A percentile compares a stretch with the other conserved stretches of the same genome.
phyloP scores from a whole-genome alignment of 495 filamentous ascomycete species.

The Xylaria longipes region DNA sequence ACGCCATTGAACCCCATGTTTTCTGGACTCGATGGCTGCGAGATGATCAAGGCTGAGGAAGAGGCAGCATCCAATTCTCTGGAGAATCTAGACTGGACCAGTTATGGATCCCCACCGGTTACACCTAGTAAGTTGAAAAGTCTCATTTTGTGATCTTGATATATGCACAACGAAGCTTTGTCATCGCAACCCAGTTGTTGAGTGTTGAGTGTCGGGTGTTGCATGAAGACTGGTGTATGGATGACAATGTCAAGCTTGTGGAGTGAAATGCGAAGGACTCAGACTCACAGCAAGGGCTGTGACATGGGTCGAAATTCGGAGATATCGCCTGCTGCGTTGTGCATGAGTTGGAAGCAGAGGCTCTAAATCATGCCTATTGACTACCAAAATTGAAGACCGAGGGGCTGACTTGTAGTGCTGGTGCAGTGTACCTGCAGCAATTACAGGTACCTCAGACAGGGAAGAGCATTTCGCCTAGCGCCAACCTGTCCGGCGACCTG shows the following conservation, averaged over 20 bases:
- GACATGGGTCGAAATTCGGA: not conserved
- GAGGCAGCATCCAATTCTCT: conserved; percentile 78
- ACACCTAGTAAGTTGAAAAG: conserved; percentile 81
- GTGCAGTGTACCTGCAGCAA: conserved; percentile 79
- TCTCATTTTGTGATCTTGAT: conserved; percentile 34
- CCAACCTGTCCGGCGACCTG: conserved; percentile 71
- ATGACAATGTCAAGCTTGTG: not conserved
- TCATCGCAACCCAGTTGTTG: not conserved
- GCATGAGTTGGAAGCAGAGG: not conserved
- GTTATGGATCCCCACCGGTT: conserved; percentile 81
- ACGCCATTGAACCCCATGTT: conserved; percentile 85
- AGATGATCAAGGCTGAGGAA: conserved; percentile 77
- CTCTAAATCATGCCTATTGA: not conserved
- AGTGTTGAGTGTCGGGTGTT: not conserved
- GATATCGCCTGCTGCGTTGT: conserved; percentile 15
- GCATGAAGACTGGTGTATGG: not conserved
- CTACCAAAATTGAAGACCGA: conserved; percentile 12
- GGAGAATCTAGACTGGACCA: conserved; percentile 76
- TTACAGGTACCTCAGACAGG: conserved; percentile 37
- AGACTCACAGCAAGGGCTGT: not conserved
- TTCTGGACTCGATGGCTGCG: conserved; percentile 73
- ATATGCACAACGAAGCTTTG: not conserved
- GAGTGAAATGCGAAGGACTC: not conserved
- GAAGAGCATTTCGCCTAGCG: conserved; percentile 62
- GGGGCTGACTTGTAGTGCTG: conserved; percentile 45